These are phyloP conservation scores for Paecilomyces fulvus DNA, from an alignment of 2,329 filamentous ascomycete genomes.

Conservation along the genomic window DNA sequence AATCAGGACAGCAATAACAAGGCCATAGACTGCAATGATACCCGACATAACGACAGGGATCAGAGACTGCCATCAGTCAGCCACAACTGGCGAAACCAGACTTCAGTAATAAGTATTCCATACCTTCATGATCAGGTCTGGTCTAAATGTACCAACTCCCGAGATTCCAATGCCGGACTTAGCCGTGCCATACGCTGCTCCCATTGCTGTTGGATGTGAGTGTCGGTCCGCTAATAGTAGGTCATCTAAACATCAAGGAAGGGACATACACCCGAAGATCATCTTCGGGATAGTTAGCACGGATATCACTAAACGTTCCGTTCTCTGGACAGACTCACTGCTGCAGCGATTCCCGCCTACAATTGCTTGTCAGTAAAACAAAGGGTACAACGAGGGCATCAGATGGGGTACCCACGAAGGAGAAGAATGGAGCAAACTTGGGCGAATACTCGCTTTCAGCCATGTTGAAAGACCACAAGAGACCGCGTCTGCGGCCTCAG, in stretches of 20 bases:
- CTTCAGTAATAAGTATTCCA: constrained; percentile 5
- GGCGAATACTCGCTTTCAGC: constrained; percentile 46
- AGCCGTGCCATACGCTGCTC: constrained; percentile 60
- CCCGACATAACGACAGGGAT: constrained; percentile 77
- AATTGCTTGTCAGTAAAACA: constrained; percentile 16
- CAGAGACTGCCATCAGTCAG: constrained; percentile 34
- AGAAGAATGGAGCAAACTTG: constrained; percentile 60
- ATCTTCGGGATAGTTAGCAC: constrained; percentile 32
- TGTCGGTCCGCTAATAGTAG: constrained; percentile 3
- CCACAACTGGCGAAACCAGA: not conserved
- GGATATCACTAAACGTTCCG: constrained; percentile 1
- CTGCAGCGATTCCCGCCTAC: constrained; percentile 42
- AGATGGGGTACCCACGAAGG: constrained; percentile 47
- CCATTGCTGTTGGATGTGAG: constrained; percentile 42
- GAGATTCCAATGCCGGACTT: constrained; percentile 62
- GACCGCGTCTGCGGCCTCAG: constrained; percentile 86
- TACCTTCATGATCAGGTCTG: constrained; percentile 63
- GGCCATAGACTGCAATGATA: constrained; percentile 96
- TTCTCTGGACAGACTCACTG: constrained; percentile 29
- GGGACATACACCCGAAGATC: constrained; percentile 43
- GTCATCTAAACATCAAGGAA: constrained; percentile 1
- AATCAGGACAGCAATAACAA: constrained; percentile 94
- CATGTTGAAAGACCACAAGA: constrained; percentile 23
- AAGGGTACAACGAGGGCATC: constrained; percentile 2
- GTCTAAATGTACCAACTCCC: constrained; percentile 57